Evolutionary conservation across 225 moss, liverwort and hornwort genomes (phyloP), one percentile per base, ranked within the genome.

Genomic region (Lunularia cruciata): DNA sequence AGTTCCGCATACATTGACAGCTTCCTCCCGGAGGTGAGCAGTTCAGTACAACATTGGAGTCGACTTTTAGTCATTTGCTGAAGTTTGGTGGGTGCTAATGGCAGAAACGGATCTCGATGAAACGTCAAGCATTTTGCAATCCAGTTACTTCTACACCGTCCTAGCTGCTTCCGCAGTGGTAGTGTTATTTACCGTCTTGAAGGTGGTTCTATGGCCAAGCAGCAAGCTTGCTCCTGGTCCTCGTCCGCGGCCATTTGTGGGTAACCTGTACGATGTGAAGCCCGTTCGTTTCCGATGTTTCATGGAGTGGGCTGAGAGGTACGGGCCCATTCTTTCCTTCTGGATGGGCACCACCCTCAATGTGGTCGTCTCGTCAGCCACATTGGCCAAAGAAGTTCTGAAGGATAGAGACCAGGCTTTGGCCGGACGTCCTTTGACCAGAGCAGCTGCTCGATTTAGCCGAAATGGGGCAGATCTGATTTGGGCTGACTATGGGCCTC

Each of bases 401-500:
- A 91, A 91, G 74, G 89, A 91, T 57, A 85, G 87, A 14, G 98
- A 98, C 74, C 89, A 81, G 42, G 40, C 61, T 8, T 76, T 98
- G 16, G 73, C 98, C 10, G 91, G 86, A 3, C 86, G 98, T 0
- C 91, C 91, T 3, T 77, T 90, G 52, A 78, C 93, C 3, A 63
- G 93, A 37, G 89, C 93, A 26, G 98, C 98, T 6, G 89, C 91
- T 4, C 75, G 87, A 13, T 93, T 93, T 67, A 98, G 98, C 36
- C 75, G 86, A 30, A 79, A 98, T 46, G 98, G 98, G 28, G 89
- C 91, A 73, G 98, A 98, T 79, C 91, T 98, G 51, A 98, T 98
- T 71, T 98, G 98, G 98, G 93, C 98, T 0, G 98, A 98, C 78
- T 98, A 85, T 32, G 98, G 98, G 11, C 83, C 98, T 1, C 98